A percentile compares a stretch with the other conserved stretches of the same genome.
These are phyloP conservation scores for Cryoendolithus antarcticus DNA, from an alignment of 2,329 filamentous ascomycete species.

Conservation along the genomic window DNA sequence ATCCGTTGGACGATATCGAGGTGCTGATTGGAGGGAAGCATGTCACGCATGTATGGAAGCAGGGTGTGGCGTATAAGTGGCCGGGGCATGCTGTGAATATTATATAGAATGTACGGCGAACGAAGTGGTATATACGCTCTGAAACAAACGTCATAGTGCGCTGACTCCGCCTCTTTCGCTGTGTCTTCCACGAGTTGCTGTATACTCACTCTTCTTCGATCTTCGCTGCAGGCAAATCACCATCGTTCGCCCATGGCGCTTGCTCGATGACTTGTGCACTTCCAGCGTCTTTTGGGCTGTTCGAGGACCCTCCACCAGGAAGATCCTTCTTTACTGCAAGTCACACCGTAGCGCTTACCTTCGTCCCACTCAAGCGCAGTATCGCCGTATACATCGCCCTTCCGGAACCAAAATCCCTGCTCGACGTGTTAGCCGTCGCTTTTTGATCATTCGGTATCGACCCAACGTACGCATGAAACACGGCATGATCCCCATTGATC, in stretches of 20 bases:
- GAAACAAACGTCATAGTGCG: no score
- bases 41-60: slow-evolving; percentile 38
- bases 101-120: neutral
- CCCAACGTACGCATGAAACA: slow-evolving; percentile 21
- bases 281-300: no score
- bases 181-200: no score
- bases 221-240: no score
- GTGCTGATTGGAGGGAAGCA: slow-evolving; percentile 25
- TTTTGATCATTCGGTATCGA: neutral
- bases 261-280: no score
- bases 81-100: slow-evolving; percentile 12
- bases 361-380: slow-evolving; percentile 4
- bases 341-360: slow-evolving; percentile 4
- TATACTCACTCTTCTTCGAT: no score
- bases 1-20: slow-evolving; percentile 34
- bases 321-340: neutral
- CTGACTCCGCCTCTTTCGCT: no score
- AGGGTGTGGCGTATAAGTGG: slow-evolving; percentile 30
- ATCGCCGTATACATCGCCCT: slow-evolving; percentile 11
- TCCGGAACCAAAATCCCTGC: slow-evolving; percentile 8
- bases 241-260: no score
- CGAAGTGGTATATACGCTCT: no score
- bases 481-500: slow-evolving; percentile 18
- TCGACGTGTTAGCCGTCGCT: slow-evolving; percentile 4
- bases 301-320: no score